These are phyloP conservation scores for Calocybe cyanea DNA, from an alignment of 768 basidiomycete genomes.

Conservation along the genomic window DNA sequence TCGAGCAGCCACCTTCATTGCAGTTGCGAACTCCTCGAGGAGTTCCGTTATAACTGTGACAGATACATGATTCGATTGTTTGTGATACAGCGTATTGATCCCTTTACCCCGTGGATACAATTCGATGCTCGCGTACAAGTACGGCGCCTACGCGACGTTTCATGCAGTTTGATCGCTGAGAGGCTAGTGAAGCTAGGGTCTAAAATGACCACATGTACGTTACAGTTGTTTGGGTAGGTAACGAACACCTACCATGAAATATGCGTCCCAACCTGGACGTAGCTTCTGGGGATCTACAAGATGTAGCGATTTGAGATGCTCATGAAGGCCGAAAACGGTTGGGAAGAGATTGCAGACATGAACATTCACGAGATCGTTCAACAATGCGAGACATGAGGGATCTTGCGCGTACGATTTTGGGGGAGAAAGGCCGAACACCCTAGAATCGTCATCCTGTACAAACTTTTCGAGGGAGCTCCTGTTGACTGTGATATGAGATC, in stretches of 20 bases:
- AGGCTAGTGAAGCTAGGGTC: constrained; percentile 89
- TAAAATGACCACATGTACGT: constrained; percentile 23
- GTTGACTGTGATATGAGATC: neutral
- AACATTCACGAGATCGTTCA: constrained; percentile 54
- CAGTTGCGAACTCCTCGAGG: constrained; percentile 89
- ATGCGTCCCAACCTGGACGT: constrained; percentile 90
- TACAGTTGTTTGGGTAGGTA: neutral
- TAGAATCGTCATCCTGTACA: constrained; percentile 63
- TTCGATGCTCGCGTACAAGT: constrained; percentile 78
- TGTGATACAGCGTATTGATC: neutral
- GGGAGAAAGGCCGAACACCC: constrained; percentile 49
- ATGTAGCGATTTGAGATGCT: constrained; percentile 65
- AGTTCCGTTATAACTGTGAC: constrained; percentile 87
- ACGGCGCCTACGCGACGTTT: constrained; percentile 95
- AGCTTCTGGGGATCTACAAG: constrained; percentile 70
- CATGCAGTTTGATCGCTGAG: constrained; percentile 93
- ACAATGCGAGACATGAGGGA: constrained; percentile 7
- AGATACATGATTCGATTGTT: constrained; percentile 3
- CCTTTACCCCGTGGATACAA: constrained; percentile 75
- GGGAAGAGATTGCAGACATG: constrained; percentile 64
- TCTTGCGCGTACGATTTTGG: constrained; percentile 25
- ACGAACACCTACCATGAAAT: constrained; percentile 78
- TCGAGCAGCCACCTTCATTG: constrained; percentile 82
- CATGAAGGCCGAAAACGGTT: constrained; percentile 47
- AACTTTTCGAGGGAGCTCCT: constrained; percentile 64